phyloP scores from a whole-genome alignment of 768 basidiomycete genomes.

The Pulveroboletus frians region DNA sequence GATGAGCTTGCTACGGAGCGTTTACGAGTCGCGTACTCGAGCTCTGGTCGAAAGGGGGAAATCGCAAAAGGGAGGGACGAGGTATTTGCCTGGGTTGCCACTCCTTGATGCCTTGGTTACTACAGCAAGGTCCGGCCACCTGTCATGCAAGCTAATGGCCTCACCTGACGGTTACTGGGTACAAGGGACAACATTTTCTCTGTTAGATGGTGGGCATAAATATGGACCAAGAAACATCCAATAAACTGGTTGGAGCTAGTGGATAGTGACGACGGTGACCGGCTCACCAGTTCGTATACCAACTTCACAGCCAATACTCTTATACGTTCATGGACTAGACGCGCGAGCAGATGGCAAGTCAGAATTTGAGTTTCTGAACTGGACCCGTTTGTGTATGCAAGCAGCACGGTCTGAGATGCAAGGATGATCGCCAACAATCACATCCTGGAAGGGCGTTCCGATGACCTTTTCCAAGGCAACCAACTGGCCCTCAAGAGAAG shows the following conservation, averaged over 20 bases:
- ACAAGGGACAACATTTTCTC: not conserved
- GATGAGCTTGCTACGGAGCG: slow-evolving; percentile 73
- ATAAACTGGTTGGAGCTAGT: not conserved
- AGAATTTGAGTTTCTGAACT: not conserved
- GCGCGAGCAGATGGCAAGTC: not conserved
- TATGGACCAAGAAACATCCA: not conserved
- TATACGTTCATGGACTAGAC: not conserved
- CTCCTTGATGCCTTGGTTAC: slow-evolving; percentile 8
- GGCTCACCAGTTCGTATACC: not conserved
- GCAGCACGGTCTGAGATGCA: not conserved
- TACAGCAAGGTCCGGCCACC: not conserved
- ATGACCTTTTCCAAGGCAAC: no score
- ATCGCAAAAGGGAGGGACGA: slow-evolving; percentile 40
- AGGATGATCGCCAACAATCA: not conserved
- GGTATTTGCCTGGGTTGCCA: slow-evolving; percentile 42
- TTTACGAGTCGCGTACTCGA: slow-evolving; percentile 57
- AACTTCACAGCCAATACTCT: not conserved
- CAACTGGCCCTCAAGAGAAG: no score
- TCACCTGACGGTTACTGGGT: not conserved
- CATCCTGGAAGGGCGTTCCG: no score
- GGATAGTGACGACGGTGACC: not conserved
- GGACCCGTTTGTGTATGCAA: not conserved
- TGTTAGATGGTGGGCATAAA: not conserved
- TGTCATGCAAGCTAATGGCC: slow-evolving; percentile 1
- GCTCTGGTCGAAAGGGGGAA: slow-evolving; percentile 33